These are phyloP conservation scores for Talaromyces liani DNA, from an alignment of 495 filamentous ascomycete species.

Conservation along the genomic window DNA sequence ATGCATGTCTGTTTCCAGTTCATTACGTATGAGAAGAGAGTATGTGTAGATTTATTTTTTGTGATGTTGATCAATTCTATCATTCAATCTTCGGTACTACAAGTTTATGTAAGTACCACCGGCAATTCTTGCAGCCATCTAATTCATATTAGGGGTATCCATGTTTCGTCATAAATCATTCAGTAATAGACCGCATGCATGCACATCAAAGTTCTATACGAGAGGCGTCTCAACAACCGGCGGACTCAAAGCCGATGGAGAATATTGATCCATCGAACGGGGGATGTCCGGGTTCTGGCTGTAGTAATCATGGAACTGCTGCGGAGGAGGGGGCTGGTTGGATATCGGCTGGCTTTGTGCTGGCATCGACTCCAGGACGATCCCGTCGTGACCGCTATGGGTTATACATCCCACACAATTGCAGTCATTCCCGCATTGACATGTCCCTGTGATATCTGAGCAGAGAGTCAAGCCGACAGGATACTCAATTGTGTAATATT, in stretches of 20 bases:
- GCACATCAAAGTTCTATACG: background rate
- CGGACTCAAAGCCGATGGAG: conserved; percentile 3
- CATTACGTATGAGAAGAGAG: background rate
- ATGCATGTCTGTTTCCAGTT: background rate
- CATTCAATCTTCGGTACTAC: background rate
- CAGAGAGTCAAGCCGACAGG: conserved; percentile 32
- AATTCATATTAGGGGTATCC: conserved; percentile 2
- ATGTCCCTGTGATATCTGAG: conserved; percentile 37
- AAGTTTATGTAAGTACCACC: background rate
- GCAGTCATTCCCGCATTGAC: conserved; percentile 43
- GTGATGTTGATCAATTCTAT: background rate
- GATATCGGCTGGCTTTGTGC: background rate
- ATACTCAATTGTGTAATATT: conserved; percentile 42
- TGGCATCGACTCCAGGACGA: conserved; percentile 16
- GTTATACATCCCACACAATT: conserved; percentile 44
- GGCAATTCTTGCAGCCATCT: background rate
- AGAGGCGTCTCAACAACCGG: conserved; percentile 4
- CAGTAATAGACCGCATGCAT: background rate
- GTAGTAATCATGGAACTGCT: background rate
- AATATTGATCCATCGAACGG: conserved; percentile 6
- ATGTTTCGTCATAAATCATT: conserved; percentile 4
- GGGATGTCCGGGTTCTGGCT: background rate
- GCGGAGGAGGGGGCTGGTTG: background rate
- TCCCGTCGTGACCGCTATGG: conserved; percentile 39
- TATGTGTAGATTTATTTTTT: background rate